Percentiles rank a stretch among this genome's conserved stretches.
phyloP scores from a whole-genome alignment of 176 grass and related monocot genomes.

The Oryza glumipatula region DNA sequence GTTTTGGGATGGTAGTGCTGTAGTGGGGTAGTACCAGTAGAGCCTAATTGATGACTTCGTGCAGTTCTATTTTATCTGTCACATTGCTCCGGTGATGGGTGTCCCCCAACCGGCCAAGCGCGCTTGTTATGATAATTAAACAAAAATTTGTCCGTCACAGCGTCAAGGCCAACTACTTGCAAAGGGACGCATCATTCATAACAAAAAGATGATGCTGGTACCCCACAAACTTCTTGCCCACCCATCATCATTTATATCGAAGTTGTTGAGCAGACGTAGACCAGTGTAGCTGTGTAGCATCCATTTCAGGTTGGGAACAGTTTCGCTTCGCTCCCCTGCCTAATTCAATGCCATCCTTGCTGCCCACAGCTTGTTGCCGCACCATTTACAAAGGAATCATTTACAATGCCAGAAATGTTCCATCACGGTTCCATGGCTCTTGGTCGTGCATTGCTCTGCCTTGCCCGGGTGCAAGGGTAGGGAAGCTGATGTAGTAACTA shows the following conservation, averaged over 20 bases:
- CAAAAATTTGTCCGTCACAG: not conserved
- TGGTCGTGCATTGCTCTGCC: not conserved
- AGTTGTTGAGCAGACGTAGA: constrained; percentile 44
- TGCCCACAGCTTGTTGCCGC: constrained; percentile 12
- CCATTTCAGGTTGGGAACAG: constrained; percentile 11
- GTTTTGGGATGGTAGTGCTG: constrained; percentile 18
- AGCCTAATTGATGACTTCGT: not conserved
- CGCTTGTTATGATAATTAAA: not conserved
- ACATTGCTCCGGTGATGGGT: constrained; percentile 13
- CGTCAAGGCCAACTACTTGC: not conserved
- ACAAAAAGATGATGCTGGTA: not conserved
- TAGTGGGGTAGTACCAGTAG: not conserved
- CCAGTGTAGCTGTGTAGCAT: constrained; percentile 2
- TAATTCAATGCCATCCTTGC: constrained; percentile 29
- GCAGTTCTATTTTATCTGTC: constrained; percentile 32
- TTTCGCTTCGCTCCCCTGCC: constrained; percentile 16
- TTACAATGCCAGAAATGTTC: not conserved
- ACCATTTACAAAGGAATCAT: constrained; percentile 11
- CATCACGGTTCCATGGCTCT: constrained; percentile 20
- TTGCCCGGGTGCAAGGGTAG: constrained; percentile 1
- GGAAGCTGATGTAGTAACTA: constrained; percentile 3
- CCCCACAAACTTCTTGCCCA: constrained; percentile 18
- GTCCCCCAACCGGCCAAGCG: constrained; percentile 4
- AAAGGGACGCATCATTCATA: constrained; percentile 22
- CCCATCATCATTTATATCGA: constrained; percentile 46